Evolutionary conservation across 2,329 filamentous ascomycete species (phyloP), one percentile per base, ranked within the genome.

Genomic region (Zymoseptoria pseudotritici): DNA sequence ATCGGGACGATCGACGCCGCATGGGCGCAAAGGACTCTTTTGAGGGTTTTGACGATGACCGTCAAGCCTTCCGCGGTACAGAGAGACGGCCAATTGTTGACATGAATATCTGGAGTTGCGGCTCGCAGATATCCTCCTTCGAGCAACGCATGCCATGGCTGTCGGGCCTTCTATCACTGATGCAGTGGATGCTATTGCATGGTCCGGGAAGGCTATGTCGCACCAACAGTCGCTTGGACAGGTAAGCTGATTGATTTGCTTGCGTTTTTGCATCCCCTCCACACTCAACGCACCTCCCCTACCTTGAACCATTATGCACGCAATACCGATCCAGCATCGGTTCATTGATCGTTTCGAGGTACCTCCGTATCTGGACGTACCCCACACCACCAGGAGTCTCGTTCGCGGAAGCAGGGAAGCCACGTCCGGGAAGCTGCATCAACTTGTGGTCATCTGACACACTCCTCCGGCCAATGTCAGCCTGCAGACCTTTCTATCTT

Each of bases 101-200:
- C 65, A 96, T 94, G 81, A 85, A 83, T 69, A 73, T 90, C 56
- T 96, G 89, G 86, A 80, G 85, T 68, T 90, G 89, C 75, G 74
- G 87, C 59, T 86, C 86, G 63, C 86, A 85, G 73, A 75, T 96
- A 63, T 76, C 91, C 67, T 86, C 91, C 79, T 76, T 96, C 71
- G 81, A 87, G 66, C 75, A 79, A 65, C 89, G 91, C 75, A 96
- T 96, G 91, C 93, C 93, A 64, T 97, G 93, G 93, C 82, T 96
- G 59, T 82, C 81, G 71, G 90, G 90, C 71, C 78, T 84, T 67
- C 74, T 94, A 61, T 88, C 89, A 59, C 83, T 96, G 75, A 74
- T 88, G 66, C 90, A 94, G 76, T 87, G 89, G 80, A 81, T 85
- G 66, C 82, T 86, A 69, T 76, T 93, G 70, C 79, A 81, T 69